A percentile compares a stretch with the other conserved stretches of the same genome.
Conservation (phyloP, 2,329 filamentous ascomycete species). For the Aureobasidium musti region DNA sequence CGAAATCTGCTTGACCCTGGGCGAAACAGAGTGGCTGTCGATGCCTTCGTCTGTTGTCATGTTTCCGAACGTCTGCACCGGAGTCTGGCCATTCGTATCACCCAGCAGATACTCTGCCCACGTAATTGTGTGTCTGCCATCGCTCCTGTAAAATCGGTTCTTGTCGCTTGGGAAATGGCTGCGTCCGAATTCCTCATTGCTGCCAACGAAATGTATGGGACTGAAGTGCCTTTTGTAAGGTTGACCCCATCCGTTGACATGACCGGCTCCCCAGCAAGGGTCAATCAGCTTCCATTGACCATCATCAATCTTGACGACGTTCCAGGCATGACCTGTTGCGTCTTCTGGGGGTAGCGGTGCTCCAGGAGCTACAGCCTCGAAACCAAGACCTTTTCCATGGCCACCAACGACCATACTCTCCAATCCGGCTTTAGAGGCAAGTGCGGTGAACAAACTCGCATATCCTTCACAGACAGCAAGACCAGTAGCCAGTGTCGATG, state of each 20-base stretch:
- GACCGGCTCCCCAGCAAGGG: slow-evolving; percentile 87
- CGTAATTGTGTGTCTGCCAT: slow-evolving; percentile 61
- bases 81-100: slow-evolving; percentile 51
- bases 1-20: slow-evolving; percentile 44
- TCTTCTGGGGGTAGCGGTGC: slow-evolving; percentile 64
- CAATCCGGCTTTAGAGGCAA: slow-evolving; percentile 77
- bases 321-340: slow-evolving; percentile 44
- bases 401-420: slow-evolving; percentile 73
- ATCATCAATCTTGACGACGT: slow-evolving; percentile 65
- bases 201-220: slow-evolving; percentile 60
- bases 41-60: slow-evolving; percentile 55
- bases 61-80: slow-evolving; percentile 51
- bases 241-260: slow-evolving; percentile 56
- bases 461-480: slow-evolving; percentile 92
- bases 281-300: slow-evolving; percentile 92
- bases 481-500: slow-evolving; percentile 72
- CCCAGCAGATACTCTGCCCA: slow-evolving; percentile 85
- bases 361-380: slow-evolving; percentile 63
- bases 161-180: slow-evolving; percentile 75
- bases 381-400: slow-evolving; percentile 84
- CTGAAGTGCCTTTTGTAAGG: slow-evolving; percentile 69
- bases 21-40: slow-evolving; percentile 61
- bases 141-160: slow-evolving; percentile 70
- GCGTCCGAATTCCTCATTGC: slow-evolving; percentile 78
- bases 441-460: slow-evolving; percentile 74